Evolutionary conservation across 257 asterid genomes (phyloP).

Genomic region (Solanum verrucosum): DNA sequence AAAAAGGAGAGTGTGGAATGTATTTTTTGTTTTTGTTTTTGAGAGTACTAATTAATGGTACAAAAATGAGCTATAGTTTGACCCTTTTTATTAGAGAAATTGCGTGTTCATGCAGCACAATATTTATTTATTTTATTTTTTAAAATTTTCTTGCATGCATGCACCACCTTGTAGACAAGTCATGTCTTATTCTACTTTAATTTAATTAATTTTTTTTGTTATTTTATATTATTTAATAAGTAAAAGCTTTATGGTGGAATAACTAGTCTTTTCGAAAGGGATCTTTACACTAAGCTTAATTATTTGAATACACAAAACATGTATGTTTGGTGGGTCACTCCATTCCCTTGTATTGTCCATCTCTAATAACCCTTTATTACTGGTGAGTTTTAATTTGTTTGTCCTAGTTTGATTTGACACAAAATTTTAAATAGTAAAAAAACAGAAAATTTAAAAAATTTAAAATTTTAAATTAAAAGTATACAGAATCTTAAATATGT

Average conservation of each 20-base stretch:
- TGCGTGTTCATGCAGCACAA: not conserved
- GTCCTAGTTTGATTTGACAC: not conserved
- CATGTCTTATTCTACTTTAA: not conserved
- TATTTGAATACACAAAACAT: not conserved
- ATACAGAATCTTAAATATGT: too few relatives aligned
- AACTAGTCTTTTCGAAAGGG: not conserved
- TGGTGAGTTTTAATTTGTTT: accelerated
- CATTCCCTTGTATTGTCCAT: not conserved
- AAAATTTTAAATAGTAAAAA: too few relatives aligned
- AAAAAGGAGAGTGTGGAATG: not conserved
- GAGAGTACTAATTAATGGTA: not conserved
- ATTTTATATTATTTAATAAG: not conserved
- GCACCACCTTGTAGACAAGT: conserved; percentile 1
- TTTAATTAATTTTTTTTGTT: not conserved
- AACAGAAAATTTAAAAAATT: too few relatives aligned
- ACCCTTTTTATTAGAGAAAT: conserved; percentile 1
- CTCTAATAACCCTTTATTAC: not conserved
- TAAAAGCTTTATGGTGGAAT: not conserved
- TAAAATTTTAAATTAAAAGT: too few relatives aligned
- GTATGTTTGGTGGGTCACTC: not conserved
- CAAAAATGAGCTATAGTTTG: not conserved
- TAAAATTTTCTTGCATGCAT: not conserved
- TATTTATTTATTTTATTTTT: not conserved
- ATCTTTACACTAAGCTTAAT: not conserved
- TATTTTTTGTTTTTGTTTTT: not conserved